Percentiles rank a stretch among this genome's conserved stretches.
These are phyloP conservation scores for Dendrocalamus latiflorus DNA, from an alignment of 202 grass and related monocot species.

Conservation along the genomic window DNA sequence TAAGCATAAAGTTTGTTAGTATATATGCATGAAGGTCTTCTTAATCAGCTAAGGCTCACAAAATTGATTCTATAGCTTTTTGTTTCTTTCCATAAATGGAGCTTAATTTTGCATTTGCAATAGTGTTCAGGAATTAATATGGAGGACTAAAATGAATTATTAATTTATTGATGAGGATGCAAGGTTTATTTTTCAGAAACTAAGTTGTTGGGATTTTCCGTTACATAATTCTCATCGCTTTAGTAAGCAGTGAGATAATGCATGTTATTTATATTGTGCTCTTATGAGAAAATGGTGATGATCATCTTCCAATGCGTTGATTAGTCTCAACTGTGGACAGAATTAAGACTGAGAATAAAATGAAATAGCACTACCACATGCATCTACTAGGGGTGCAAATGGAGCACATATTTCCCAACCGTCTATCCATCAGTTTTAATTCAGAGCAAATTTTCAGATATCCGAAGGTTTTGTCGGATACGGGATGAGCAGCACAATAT, in stretches of 20 bases:
- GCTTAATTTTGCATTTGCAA: neutral
- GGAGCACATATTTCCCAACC: no score
- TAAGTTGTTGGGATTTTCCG: neutral
- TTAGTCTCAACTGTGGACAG: neutral
- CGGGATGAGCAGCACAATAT: no score
- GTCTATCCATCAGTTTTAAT: no score
- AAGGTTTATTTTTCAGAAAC: neutral
- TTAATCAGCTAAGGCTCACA: neutral
- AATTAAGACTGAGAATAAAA: neutral
- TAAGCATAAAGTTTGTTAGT: neutral
- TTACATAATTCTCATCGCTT: slow-evolving; percentile 7
- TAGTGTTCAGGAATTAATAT: neutral
- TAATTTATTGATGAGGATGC: neutral
- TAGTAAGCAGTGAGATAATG: neutral
- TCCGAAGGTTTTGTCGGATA: no score
- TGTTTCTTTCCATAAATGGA: neutral
- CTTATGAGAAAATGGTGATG: neutral
- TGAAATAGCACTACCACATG: neutral
- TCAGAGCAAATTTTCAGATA: no score
- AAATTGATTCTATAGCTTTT: neutral
- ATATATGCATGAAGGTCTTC: neutral
- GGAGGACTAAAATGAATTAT: neutral
- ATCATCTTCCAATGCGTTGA: slow-evolving; percentile 4
- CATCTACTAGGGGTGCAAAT: neutral
- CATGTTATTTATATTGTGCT: neutral